Evolutionary conservation across 1,139 yeast species (phyloP).

Genomic region (Zhuliangozyma blackwelliae): DNA sequence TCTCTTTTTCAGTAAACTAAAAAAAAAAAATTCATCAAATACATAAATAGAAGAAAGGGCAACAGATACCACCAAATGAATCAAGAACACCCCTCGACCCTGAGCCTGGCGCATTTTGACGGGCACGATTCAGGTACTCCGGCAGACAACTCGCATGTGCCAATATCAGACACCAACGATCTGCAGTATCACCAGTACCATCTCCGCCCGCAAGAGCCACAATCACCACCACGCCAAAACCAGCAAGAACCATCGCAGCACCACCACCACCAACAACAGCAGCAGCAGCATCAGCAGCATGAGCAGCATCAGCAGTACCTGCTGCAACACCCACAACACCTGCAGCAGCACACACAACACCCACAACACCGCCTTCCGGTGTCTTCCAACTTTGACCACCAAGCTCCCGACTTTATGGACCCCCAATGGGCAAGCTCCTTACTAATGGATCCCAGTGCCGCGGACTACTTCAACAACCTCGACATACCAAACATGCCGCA

Average conservation of each 20-base stretch:
- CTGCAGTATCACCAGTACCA: background rate
- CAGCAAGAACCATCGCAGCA: no score
- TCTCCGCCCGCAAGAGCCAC: background rate
- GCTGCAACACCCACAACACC: no score
- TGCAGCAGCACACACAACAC: no score
- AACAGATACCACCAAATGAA: no score
- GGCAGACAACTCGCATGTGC: background rate
- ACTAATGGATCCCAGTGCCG: slow-evolving; percentile 29
- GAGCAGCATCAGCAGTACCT: no score
- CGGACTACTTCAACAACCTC: slow-evolving; percentile 34
- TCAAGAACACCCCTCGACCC: no score
- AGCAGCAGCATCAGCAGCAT: background rate
- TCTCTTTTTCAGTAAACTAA: no score
- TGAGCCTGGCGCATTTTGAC: no score
- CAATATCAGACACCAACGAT: background rate
- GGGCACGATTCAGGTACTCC: background rate
- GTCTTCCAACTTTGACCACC: slow-evolving; percentile 1
- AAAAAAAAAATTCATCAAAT: no score
- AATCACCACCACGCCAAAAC: background rate
- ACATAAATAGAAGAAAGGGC: no score
- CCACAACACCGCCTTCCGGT: no score
- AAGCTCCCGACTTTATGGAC: slow-evolving; percentile 30
- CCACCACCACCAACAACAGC: background rate
- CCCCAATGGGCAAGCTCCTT: slow-evolving; percentile 40
- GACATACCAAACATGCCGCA: slow-evolving; percentile 14